Conservation (phyloP, 495 filamentous ascomycete genomes). For the Penicillium odoratum region DNA sequence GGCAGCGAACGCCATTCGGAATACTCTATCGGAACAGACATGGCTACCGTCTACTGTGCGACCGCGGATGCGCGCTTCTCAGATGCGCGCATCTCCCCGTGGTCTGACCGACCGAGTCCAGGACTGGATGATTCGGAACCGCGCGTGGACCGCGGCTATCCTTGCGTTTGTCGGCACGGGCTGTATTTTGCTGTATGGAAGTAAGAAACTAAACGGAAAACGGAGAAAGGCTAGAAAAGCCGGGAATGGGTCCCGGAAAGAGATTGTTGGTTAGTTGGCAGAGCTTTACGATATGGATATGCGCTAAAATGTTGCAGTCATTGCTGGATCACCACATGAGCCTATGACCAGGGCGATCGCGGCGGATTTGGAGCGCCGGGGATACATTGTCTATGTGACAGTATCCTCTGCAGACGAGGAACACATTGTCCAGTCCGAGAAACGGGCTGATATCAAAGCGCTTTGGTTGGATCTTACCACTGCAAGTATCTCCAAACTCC, state of each 20-base stretch:
- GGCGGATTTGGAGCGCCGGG: slow-evolving; percentile 82
- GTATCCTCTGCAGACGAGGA: slow-evolving; percentile 81
- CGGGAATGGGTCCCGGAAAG: slow-evolving; percentile 78
- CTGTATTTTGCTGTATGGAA: slow-evolving; percentile 64
- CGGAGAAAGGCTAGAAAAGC: slow-evolving; percentile 74
- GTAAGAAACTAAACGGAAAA: slow-evolving; percentile 57
- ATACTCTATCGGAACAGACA: slow-evolving; percentile 58
- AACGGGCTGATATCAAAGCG: slow-evolving; percentile 75
- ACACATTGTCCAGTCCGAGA: slow-evolving; percentile 68
- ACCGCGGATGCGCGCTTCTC: slow-evolving; percentile 52
- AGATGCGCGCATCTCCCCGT: slow-evolving; percentile 40
- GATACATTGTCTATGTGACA: slow-evolving; percentile 90
- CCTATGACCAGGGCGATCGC: slow-evolving; percentile 79
- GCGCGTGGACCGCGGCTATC: slow-evolving; percentile 65
- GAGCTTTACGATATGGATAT: neutral
- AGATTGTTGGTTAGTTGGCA: slow-evolving; percentile 66
- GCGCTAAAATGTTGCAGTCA: slow-evolving; percentile 68
- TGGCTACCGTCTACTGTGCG: slow-evolving; percentile 71
- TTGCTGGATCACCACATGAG: slow-evolving; percentile 79
- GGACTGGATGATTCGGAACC: slow-evolving; percentile 68
- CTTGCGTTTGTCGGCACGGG: slow-evolving; percentile 68
- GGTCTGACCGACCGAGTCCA: slow-evolving; percentile 44
- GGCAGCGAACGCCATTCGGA: slow-evolving; percentile 61
- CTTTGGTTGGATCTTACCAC: slow-evolving; percentile 78
- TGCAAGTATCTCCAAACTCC: slow-evolving; percentile 27